These are phyloP conservation scores for Phytopythium boreale DNA, from an alignment of 352 stramenopile species.

Conservation along the genomic window DNA sequence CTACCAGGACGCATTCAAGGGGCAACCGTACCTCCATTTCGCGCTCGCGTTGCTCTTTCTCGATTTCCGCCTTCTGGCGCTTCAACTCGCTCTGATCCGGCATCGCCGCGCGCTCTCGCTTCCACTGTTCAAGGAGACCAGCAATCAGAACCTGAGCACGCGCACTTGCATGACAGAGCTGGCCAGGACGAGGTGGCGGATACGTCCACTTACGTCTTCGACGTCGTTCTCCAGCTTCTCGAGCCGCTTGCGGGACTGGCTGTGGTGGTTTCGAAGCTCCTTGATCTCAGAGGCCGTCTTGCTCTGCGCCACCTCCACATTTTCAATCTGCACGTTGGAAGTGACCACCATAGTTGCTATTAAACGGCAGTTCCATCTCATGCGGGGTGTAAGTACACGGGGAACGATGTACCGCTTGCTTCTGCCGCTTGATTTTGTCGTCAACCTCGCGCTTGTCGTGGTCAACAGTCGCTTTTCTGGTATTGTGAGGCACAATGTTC, in stretches of 20 bases:
- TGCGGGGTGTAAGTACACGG: background rate
- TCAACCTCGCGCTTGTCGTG: slow-evolving; percentile 44
- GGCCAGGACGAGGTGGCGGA: too few relatives aligned
- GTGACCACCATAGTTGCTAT: background rate
- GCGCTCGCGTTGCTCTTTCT: slow-evolving; percentile 62
- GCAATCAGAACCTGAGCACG: background rate
- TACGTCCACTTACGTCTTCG: slow-evolving; percentile 35
- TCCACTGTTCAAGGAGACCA: slow-evolving; percentile 38
- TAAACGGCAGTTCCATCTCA: background rate
- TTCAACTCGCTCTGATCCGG: slow-evolving; percentile 47
- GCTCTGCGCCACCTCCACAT: slow-evolving; percentile 53
- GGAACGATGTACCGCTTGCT: slow-evolving; percentile 19
- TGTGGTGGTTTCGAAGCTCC: slow-evolving; percentile 71
- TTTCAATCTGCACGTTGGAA: slow-evolving; percentile 46
- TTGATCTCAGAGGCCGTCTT: slow-evolving; percentile 72
- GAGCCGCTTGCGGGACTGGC: slow-evolving; percentile 52
- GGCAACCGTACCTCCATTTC: slow-evolving; percentile 52
- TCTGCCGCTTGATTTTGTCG: slow-evolving; percentile 67
- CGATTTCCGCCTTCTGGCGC: slow-evolving; percentile 53
- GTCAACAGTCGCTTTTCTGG: slow-evolving; percentile 53
- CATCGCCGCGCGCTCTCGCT: slow-evolving; percentile 50
- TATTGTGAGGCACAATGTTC: background rate
- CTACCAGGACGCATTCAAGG: background rate
- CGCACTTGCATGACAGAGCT: background rate
- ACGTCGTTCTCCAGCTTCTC: slow-evolving; percentile 68